Evolutionary conservation across 108 stramenopile genomes (phyloP).

Genomic region (Chaetoceros muelleri): DNA sequence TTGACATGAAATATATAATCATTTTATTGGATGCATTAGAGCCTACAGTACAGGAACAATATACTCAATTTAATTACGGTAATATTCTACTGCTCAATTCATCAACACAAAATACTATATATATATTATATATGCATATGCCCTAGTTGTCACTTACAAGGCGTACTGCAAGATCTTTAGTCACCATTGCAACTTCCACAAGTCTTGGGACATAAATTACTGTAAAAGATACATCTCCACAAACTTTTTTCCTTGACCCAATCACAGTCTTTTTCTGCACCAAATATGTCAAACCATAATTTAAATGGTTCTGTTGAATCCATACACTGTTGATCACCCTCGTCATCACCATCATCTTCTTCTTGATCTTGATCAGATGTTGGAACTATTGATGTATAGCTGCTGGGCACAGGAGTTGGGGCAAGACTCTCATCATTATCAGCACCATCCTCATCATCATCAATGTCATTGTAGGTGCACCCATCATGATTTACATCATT

Average conservation of each 20-base stretch:
- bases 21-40: no score
- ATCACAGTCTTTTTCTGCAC: slow-evolving; percentile 1
- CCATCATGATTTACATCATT: slow-evolving; percentile 25
- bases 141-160: no score
- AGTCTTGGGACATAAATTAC: not conserved
- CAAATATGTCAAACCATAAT: not conserved
- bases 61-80: no score
- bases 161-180: no score
- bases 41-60: no score
- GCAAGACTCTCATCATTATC: not conserved
- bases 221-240: not conserved
- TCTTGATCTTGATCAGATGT: not conserved
- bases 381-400: not conserved
- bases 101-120: no score
- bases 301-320: not conserved
- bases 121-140: no score
- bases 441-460: no score
- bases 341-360: not conserved
- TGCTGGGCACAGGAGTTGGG: not conserved
- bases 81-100: no score
- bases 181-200: not conserved
- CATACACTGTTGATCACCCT: not conserved
- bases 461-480: slow-evolving; percentile 1
- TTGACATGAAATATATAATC: no score
- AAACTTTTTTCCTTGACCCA: not conserved